Base-by-base conservation (phyloP, 352 stramenopile species). In the Albugo laibachii region DNA sequence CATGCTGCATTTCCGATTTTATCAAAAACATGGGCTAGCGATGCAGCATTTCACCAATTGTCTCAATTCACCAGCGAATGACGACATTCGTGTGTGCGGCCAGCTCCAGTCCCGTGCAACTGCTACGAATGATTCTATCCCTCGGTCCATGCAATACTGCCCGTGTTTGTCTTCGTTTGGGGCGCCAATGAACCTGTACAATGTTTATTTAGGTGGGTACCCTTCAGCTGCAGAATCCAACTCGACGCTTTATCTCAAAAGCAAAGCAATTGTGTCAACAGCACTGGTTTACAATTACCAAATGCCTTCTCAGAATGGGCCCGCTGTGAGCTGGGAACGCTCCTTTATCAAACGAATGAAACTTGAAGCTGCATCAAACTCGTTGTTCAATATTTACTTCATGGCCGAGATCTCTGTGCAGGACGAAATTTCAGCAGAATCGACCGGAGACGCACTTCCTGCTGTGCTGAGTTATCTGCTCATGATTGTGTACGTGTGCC, bases 401-500 rank as follows among this genome's bases (percentile, higher is more conserved):
- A 64, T 63, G 52, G 65, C 73, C 11, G 68, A 81, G 35, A 65
- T 53, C 21, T 83, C 67, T 15, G 49, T 65, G 13, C 50, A 73
- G 16, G 71, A 83, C 40, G 71, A 85, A 48, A 76, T 83, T 40
- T 55, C 61, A 13, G 55, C 42, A 41, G 66, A 66, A 35, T 80
- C 65, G n/a, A 69, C 49, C 27, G 50, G 65, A 16, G 60, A 72
- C 35, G 63, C 65, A 19, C 48, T 78, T 13, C 63, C 70, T 5
- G 58, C 66, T 15, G 53, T 61, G 2, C 52, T 69, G 40, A 75
- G 63, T 15, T 86, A 83, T 46, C 36, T 61, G 38, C 66, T 83
- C 34, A 76, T 84, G 68, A 64, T 79, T 38, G 19, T 83, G 1
- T 85, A 81, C 52, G 63, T 84, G 19, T 65, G 67, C 13, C 50